These are phyloP conservation scores for Actinomucor elegans DNA, from an alignment of 371 early-diverging fungal species.

Conservation along the genomic window DNA sequence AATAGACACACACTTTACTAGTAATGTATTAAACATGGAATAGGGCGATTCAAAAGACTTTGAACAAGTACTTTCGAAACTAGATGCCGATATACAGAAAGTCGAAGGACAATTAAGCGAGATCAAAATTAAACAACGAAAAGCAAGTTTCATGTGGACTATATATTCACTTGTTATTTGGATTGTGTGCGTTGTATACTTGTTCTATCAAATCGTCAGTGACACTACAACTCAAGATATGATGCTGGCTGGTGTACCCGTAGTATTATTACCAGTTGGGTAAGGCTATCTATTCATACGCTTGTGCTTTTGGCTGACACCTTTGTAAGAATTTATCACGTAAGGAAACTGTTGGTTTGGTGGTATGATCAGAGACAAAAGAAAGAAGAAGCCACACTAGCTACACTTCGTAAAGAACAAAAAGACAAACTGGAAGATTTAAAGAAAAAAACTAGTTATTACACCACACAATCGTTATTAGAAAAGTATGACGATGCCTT, in stretches of 20 bases:
- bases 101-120: constrained; percentile 67
- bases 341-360: constrained; percentile 47
- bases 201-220: constrained; percentile 21
- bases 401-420: constrained; percentile 56
- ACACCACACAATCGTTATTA: constrained; percentile 84
- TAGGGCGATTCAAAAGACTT: constrained; percentile 59
- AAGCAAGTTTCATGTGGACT: constrained; percentile 68
- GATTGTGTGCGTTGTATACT: constrained; percentile 57
- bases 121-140: constrained; percentile 63
- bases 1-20: too few species aligned
- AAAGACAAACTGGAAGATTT: constrained; percentile 80
- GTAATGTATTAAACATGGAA: not conserved
- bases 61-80: constrained; percentile 76
- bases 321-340: constrained; percentile 30
- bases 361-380: constrained; percentile 62
- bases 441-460: constrained; percentile 87
- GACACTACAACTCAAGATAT: not conserved
- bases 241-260: constrained; percentile 42
- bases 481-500: constrained; percentile 78
- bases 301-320: too few species aligned
- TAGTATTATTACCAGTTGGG: constrained; percentile 34
- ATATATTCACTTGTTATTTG: constrained; percentile 71
- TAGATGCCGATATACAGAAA: constrained; percentile 74
- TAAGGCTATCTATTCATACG: too few species aligned
- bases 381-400: constrained; percentile 57